Conservation (phyloP, 441 rosid species). For the Adansonia gregorii region DNA sequence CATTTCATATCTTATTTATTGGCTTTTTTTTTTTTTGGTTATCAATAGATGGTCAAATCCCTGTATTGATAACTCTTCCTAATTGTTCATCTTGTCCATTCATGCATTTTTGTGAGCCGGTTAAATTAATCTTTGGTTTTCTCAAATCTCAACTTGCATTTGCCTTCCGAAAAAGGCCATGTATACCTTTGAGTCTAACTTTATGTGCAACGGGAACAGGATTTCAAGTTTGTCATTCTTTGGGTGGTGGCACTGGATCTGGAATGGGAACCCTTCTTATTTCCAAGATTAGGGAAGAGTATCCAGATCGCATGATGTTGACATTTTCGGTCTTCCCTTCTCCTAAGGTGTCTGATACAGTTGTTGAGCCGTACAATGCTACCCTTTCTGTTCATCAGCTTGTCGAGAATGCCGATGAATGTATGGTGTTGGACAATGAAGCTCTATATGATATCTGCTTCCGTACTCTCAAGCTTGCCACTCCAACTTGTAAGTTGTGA, state of each 20-base stretch:
- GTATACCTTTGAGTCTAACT: conserved; percentile 9
- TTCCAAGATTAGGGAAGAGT: conserved; percentile 65
- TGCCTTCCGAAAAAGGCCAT: background rate
- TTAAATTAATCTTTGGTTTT: background rate
- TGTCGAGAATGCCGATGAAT: conserved; percentile 63
- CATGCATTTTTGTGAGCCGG: background rate
- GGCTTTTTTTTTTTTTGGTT: background rate
- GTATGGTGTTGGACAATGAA: conserved; percentile 39
- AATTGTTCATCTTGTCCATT: background rate
- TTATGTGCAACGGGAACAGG: conserved; percentile 30
- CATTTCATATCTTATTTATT: background rate
- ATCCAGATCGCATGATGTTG: conserved; percentile 68
- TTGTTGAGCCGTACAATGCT: conserved; percentile 69
- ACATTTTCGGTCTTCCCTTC: conserved; percentile 38
- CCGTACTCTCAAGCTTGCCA: conserved; percentile 27
- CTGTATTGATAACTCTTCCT: background rate
- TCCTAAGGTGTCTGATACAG: conserved; percentile 67
- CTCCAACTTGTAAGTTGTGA: conserved; percentile 23
- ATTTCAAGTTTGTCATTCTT: conserved; percentile 62
- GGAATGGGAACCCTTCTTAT: conserved; percentile 66
- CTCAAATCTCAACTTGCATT: background rate
- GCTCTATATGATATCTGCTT: conserved; percentile 28
- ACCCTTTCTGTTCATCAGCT: conserved; percentile 66
- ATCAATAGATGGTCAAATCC: background rate
- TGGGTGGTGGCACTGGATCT: conserved; percentile 70